Conservation (phyloP, 2,329 filamentous ascomycete genomes). For the Talaromyces sp. region DNA sequence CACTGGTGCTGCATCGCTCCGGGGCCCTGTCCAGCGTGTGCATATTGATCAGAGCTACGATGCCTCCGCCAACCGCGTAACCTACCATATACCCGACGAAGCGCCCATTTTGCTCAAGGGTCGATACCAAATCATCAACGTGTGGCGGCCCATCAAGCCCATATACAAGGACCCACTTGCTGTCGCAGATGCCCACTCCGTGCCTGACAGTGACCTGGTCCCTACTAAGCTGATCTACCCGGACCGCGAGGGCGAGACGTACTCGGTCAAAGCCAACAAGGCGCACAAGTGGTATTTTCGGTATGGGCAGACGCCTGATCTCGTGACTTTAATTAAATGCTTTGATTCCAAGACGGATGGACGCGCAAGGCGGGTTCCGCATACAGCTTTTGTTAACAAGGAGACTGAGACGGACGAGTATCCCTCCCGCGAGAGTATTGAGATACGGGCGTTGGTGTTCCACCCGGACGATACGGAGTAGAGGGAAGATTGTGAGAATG, state of each 20-base stretch:
- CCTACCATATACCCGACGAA: conserved; percentile 40
- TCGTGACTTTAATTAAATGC: conserved; percentile 58
- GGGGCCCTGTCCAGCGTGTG: conserved; percentile 46
- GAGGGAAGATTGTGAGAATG: neutral
- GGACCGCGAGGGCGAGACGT: conserved; percentile 47
- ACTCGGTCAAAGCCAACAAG: conserved; percentile 37
- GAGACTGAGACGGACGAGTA: conserved; percentile 35
- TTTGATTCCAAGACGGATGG: conserved; percentile 56
- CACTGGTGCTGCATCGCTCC: conserved; percentile 23
- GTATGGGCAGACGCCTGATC: conserved; percentile 45
- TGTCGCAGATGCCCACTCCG: conserved; percentile 47
- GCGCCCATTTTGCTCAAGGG: conserved; percentile 38
- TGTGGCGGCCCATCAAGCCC: conserved; percentile 47
- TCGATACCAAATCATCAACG: conserved; percentile 47
- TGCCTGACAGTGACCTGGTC: conserved; percentile 48
- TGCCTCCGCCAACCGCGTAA: conserved; percentile 38
- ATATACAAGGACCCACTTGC: conserved; percentile 52
- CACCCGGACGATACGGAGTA: conserved; percentile 35
- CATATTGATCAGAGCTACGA: conserved; percentile 48
- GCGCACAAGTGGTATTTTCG: conserved; percentile 51
- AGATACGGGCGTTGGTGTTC: conserved; percentile 52
- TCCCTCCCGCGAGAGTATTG: conserved; percentile 48
- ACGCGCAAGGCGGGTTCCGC: conserved; percentile 49
- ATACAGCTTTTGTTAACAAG: conserved; percentile 50
- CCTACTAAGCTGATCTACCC: conserved; percentile 48